Evolutionary conservation across 2,329 filamentous ascomycete species (phyloP).

Genomic region (Diplodia corticola): DNA sequence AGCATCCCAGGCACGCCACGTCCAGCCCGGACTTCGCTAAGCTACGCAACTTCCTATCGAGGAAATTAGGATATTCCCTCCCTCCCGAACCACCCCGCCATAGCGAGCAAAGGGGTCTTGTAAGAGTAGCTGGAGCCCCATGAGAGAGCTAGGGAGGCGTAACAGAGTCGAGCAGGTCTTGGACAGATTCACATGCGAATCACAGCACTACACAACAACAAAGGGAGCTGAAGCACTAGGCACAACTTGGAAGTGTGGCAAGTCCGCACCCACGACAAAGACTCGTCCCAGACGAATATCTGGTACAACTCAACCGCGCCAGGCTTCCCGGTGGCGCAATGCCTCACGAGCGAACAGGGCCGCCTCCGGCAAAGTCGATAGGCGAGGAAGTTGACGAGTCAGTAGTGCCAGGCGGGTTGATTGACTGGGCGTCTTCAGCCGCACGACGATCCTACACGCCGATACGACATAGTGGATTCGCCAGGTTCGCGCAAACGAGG

Average conservation of each 20-base stretch:
- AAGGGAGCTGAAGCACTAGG: neutral
- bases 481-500: neutral
- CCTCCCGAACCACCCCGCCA: neutral
- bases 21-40: neutral
- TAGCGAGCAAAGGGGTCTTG: neutral
- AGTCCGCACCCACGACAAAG: neutral
- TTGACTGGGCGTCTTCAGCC: conserved; percentile 2
- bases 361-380: neutral
- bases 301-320: neutral
- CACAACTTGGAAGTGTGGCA: neutral
- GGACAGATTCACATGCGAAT: neutral
- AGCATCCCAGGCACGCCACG: neutral
- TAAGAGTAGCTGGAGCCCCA: neutral
- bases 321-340: neutral
- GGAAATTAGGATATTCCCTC: neutral
- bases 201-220: neutral
- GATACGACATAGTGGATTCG: conserved; percentile 8
- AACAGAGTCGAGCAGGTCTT: neutral
- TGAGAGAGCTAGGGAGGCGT: neutral
- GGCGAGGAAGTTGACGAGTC: neutral
- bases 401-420: neutral
- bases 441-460: conserved; percentile 14
- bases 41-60: neutral
- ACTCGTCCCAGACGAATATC: neutral
- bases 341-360: neutral